Evolutionary conservation across 495 filamentous ascomycete genomes (phyloP).

Genomic region (Penicillium malachiteum): DNA sequence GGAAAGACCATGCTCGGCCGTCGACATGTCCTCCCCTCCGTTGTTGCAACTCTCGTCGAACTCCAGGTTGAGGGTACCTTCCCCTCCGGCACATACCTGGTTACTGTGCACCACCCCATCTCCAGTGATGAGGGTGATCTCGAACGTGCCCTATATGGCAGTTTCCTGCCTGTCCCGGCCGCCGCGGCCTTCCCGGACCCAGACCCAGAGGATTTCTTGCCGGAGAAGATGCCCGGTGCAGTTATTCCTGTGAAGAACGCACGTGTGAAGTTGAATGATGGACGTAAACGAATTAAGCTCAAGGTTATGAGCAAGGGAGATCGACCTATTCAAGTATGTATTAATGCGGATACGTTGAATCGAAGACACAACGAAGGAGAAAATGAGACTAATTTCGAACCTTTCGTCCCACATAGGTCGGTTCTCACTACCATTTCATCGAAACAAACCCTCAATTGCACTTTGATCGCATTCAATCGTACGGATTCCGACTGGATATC

Average conservation of each 20-base stretch:
- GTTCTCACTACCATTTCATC: constrained; percentile 95
- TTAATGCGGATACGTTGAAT: not conserved
- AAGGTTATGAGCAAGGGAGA: constrained; percentile 86
- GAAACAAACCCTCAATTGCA: constrained; percentile 88
- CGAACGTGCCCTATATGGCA: constrained; percentile 82
- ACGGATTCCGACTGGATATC: constrained; percentile 87
- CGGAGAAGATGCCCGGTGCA: constrained; percentile 72
- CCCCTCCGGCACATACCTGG: constrained; percentile 84
- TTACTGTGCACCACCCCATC: constrained; percentile 92
- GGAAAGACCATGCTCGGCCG: constrained; percentile 92
- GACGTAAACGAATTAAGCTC: constrained; percentile 68
- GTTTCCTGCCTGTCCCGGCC: constrained; percentile 83
- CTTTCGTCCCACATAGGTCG: constrained; percentile 51
- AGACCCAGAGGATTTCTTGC: constrained; percentile 59
- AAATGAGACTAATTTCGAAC: not conserved
- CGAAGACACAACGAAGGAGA: not conserved
- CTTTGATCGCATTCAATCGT: constrained; percentile 84
- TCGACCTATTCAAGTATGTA: constrained; percentile 76
- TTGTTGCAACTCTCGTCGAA: constrained; percentile 71
- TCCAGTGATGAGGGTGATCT: constrained; percentile 85
- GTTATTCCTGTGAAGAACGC: constrained; percentile 68
- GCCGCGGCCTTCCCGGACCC: constrained; percentile 62
- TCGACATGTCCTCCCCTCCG: constrained; percentile 85
- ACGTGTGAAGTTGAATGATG: constrained; percentile 68
- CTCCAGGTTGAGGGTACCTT: constrained; percentile 97